phyloP scores from a whole-genome alignment of 2,329 filamentous ascomycete genomes.

The Alternaria gansuensis region DNA sequence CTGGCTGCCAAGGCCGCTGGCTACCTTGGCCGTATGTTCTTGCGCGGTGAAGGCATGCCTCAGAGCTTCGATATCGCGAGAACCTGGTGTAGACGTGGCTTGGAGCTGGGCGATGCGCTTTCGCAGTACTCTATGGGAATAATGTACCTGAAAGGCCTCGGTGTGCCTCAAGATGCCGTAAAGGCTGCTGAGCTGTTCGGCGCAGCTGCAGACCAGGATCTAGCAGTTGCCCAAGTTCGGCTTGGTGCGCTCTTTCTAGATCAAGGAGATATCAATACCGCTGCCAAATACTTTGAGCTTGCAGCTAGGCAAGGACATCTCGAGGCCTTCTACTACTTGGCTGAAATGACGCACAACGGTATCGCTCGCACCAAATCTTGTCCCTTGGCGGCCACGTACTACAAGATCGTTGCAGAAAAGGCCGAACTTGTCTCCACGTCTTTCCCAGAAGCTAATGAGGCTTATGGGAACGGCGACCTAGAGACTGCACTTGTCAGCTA shows the following conservation, averaged over 20 bases:
- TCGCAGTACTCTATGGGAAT: constrained; percentile 86
- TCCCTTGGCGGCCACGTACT: constrained; percentile 78
- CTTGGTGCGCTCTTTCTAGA: constrained; percentile 86
- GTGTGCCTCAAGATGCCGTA: constrained; percentile 72
- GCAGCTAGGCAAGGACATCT: constrained; percentile 84
- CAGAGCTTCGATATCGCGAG: constrained; percentile 80
- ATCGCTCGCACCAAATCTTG: constrained; percentile 83
- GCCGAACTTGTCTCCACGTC: constrained; percentile 86
- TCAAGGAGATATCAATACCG: constrained; percentile 82
- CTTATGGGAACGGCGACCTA: constrained; percentile 79
- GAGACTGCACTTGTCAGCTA: constrained; percentile 83
- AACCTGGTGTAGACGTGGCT: constrained; percentile 84
- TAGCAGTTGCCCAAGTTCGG: constrained; percentile 80
- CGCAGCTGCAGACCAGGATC: constrained; percentile 81
- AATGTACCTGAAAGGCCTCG: constrained; percentile 83
- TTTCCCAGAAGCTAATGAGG: constrained; percentile 82
- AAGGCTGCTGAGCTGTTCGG: constrained; percentile 80
- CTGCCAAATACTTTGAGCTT: constrained; percentile 86
- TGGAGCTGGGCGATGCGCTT: constrained; percentile 77
- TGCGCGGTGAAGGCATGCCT: constrained; percentile 83
- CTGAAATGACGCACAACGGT: constrained; percentile 83
- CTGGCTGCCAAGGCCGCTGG: constrained; percentile 84
- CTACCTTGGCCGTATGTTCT: constrained; percentile 86
- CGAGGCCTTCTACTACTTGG: constrained; percentile 91
- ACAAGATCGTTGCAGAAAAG: constrained; percentile 88